Evolutionary conservation across 495 filamentous ascomycete species (phyloP), one percentile per base, ranked within the genome.

Genomic region (Trichoderma asperelloides): DNA sequence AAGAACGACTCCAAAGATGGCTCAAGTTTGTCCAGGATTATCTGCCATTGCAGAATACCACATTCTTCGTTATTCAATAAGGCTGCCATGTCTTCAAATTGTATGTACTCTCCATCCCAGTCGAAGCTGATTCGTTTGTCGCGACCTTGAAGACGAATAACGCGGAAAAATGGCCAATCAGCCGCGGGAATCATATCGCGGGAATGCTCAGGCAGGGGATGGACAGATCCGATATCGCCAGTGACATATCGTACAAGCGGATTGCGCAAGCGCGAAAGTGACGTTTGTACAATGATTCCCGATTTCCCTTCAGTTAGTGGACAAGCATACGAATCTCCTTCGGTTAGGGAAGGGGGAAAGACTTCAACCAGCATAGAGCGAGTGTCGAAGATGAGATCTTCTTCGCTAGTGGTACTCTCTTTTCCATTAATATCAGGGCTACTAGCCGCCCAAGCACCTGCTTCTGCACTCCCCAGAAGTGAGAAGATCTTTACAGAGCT

Each of bases 221-320:
- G 76, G 11, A 80, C 18, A 3, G 77, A 79, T 6, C 70, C 76
- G 13, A 79, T 45, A 63, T 81, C 78, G 16, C 78, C 78, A 2
- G 72, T 74, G 8, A 73, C 67, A 65, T 78, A 81, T 9, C 78
- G 74, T 13, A 81, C 73, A 3, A 80, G 69, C 0, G 78, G 78
- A 49, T 81, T 77, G 1, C 76, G 72, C 3, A 74, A 62, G 5
- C 77, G 72, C 39, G 73, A 70, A 3, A 81, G 68, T 1, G 78
- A 80, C 2, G 77, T 81, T 41, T 76, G 71, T 0, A 77, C 72
- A 23, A 80, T 63, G 23, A 78, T 40, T 0, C 78, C 78, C 3
- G 65, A 43, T 40, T 74, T 67, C 1, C 71, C 74, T 1, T 72
- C 68, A 2, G 74, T 69, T 0, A 78, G 16, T 0, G 51, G 51